Percentiles rank a stretch among this genome's conserved stretches.
Evolutionary conservation across 352 stramenopile genomes (phyloP).

Genomic region (Pythium sp.): DNA sequence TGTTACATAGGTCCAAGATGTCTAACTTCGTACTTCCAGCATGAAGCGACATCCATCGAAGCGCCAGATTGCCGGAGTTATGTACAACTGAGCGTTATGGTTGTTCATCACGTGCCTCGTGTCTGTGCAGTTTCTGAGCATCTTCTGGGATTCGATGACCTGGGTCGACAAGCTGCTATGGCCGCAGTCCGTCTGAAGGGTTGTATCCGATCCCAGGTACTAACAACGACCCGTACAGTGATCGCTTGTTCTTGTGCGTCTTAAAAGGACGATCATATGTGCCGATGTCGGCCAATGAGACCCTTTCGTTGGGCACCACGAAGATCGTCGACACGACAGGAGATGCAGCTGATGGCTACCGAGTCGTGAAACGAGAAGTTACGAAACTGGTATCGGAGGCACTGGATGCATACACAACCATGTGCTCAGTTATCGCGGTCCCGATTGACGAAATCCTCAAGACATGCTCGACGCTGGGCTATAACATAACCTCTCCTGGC

Average conservation of each 20-base stretch:
- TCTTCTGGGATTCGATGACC: not conserved
- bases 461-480: not conserved
- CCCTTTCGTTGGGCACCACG: not conserved
- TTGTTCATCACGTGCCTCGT: not conserved
- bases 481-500: not conserved
- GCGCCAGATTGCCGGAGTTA: not conserved
- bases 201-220: not conserved
- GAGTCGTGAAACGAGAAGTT: not conserved
- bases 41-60: not conserved
- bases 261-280: not conserved
- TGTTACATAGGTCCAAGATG: not conserved
- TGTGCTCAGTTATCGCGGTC: not conserved
- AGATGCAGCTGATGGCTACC: not conserved
- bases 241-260: not conserved
- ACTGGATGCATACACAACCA: not conserved
- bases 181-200: not conserved
- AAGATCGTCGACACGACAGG: not conserved
- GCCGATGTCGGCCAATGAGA: not conserved
- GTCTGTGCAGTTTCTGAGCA: not conserved
- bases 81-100: not conserved
- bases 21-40: not conserved
- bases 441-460: not conserved
- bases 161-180: not conserved
- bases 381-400: not conserved
- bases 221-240: not conserved